Evolutionary conservation across 306 rosid genomes (phyloP).

Genomic region (peach (Prunus persica)): DNA sequence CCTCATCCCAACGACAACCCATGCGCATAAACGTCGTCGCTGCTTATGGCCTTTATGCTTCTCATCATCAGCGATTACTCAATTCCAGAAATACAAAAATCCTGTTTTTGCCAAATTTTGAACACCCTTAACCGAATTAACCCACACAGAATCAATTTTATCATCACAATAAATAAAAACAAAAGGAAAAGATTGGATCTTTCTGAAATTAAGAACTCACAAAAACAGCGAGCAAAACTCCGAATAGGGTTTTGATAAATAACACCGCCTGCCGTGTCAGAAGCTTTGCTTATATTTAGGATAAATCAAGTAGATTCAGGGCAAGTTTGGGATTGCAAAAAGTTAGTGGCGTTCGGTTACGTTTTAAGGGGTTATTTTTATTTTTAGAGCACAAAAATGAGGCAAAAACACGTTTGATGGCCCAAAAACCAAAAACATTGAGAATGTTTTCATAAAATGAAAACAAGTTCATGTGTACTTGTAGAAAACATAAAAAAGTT

Average conservation of each 20-base stretch:
- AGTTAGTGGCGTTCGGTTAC: too few species aligned
- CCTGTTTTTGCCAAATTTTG: not conserved
- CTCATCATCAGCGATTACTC: constrained; percentile 8
- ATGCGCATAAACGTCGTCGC: constrained; percentile 53
- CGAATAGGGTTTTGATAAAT: not conserved
- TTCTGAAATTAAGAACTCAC: not conserved
- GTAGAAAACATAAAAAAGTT: too few species aligned
- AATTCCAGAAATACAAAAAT: not conserved
- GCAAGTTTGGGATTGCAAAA: too few species aligned
- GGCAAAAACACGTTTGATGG: too few species aligned
- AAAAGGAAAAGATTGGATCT: not conserved
- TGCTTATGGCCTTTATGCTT: constrained; percentile 30
- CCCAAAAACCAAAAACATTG: too few species aligned
- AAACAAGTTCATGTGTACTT: too few species aligned
- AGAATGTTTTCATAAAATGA: too few species aligned
- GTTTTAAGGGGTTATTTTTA: too few species aligned
- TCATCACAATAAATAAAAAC: not conserved
- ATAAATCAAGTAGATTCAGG: not conserved
- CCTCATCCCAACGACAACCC: constrained; percentile 60
- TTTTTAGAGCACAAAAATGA: too few species aligned
- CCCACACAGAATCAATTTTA: not conserved
- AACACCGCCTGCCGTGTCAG: too few species aligned
- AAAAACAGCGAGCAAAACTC: not conserved
- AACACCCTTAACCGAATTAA: not conserved
- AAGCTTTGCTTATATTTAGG: not conserved